These are phyloP conservation scores for Solanum hybrid DNA, from an alignment of 305 asterid genomes.

Conservation along the genomic window DNA sequence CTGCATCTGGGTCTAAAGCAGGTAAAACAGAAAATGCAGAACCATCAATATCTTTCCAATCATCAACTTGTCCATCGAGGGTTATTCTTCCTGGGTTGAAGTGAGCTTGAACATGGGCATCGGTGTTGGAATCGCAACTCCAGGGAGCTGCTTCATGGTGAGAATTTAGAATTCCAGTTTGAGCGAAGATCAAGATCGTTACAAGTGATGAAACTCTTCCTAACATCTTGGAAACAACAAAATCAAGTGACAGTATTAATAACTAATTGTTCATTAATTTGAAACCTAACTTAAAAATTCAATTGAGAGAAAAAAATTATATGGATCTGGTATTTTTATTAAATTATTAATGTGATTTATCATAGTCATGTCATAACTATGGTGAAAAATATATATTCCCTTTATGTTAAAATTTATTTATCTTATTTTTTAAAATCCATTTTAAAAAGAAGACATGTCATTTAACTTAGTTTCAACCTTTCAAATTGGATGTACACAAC, in stretches of 20 bases:
- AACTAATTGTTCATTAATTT: neutral
- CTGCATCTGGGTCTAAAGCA: constrained; percentile 49
- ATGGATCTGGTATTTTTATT: neutral
- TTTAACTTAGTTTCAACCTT: no score
- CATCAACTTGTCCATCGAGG: constrained; percentile 42
- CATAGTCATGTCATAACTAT: neutral
- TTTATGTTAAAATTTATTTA: no score
- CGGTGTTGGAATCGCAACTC: constrained; percentile 39
- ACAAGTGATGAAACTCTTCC: neutral
- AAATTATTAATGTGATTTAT: no score
- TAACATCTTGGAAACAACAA: neutral
- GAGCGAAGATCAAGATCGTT: constrained; percentile 12
- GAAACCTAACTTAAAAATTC: neutral
- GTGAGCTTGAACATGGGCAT: constrained; percentile 30
- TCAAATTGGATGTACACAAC: no score
- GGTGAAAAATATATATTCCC: neutral
- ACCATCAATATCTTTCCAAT: constrained; percentile 37
- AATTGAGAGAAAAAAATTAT: no score
- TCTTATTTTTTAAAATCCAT: no score
- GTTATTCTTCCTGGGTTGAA: constrained; percentile 53
- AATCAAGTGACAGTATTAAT: neutral
- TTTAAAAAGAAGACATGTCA: no score
- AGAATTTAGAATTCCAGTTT: constrained; percentile 21
- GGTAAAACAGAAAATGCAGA: constrained; percentile 39
- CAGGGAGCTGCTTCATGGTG: constrained; percentile 46